Conservation (phyloP, 441 rosid genomes). For the Omphalea diandra region DNA sequence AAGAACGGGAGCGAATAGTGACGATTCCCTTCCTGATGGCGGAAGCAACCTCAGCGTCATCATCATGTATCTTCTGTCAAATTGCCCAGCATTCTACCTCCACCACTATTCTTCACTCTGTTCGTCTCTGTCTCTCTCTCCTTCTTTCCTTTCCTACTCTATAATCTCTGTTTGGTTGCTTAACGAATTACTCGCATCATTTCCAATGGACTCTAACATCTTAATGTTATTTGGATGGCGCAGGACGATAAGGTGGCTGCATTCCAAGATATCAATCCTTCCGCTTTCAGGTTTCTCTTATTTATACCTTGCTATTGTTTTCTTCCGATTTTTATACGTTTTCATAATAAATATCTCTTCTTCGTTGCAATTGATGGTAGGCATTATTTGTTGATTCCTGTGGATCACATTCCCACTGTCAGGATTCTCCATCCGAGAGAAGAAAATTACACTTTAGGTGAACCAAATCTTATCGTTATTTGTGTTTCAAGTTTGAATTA, state of each 20-base stretch:
- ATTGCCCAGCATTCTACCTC: conserved; percentile 51
- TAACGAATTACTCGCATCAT: conserved; percentile 2
- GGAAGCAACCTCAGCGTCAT: conserved; percentile 46
- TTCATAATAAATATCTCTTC: too few species aligned
- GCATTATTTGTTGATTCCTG: conserved; percentile 88
- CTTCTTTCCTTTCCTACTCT: not conserved
- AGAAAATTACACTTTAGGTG: conserved; percentile 78
- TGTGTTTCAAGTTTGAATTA: not conserved
- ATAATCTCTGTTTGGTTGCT: conserved; percentile 18
- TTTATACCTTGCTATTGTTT: too few species aligned
- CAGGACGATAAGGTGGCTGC: conserved; percentile 89
- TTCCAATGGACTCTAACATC: not conserved
- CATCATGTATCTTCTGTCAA: conserved; percentile 74
- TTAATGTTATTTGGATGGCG: conserved; percentile 22
- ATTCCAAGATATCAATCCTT: conserved; percentile 81
- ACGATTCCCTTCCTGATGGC: too few species aligned
- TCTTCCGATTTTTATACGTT: too few species aligned
- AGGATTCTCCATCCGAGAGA: conserved; percentile 55
- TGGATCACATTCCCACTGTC: conserved; percentile 71
- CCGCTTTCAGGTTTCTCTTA: conserved; percentile 65
- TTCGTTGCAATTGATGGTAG: too few species aligned
- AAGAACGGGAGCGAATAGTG: not conserved
- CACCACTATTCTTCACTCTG: conserved; percentile 64
- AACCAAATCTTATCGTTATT: not conserved
- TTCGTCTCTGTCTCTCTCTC: conserved; percentile 31